Percentiles rank a stretch among this genome's conserved stretches.
These are phyloP conservation scores for Solanum hybrid DNA, from an alignment of 305 asterid species.

Conservation along the genomic window DNA sequence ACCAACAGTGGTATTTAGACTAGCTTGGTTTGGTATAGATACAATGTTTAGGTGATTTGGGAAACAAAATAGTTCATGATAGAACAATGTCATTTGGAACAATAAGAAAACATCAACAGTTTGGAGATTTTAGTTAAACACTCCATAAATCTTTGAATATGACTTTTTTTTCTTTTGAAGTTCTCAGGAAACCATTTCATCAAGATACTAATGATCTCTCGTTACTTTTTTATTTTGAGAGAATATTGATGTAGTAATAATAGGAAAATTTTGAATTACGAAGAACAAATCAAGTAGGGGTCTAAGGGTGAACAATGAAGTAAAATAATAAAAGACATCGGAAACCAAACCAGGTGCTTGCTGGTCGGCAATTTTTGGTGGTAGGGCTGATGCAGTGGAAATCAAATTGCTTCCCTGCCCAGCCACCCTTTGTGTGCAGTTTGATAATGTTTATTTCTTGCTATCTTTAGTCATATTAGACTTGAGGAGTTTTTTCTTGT, in stretches of 20 bases:
- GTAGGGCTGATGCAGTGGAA: neutral
- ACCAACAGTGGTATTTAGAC: neutral
- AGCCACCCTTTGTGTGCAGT: neutral
- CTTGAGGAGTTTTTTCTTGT: neutral
- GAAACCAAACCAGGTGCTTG: neutral
- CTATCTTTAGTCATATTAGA: neutral
- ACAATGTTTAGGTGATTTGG: neutral
- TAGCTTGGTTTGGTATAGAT: neutral
- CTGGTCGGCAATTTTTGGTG: neutral
- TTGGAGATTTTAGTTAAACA: neutral
- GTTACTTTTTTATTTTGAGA: neutral
- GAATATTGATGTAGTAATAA: neutral
- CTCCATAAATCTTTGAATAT: neutral
- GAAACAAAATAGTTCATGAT: neutral
- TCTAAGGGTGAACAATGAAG: neutral
- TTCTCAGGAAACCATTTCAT: neutral
- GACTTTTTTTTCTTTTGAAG: neutral
- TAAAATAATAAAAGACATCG: neutral
- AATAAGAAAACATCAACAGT: neutral
- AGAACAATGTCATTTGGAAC: neutral
- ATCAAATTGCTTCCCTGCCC: neutral
- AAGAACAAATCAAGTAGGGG: neutral
- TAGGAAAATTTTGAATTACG: neutral
- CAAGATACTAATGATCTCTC: neutral
- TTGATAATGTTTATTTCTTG: neutral